Evolutionary conservation across 352 stramenopile species (phyloP), one percentile per base, ranked within the genome.

Genomic region (Phytophthora tentaculata): DNA sequence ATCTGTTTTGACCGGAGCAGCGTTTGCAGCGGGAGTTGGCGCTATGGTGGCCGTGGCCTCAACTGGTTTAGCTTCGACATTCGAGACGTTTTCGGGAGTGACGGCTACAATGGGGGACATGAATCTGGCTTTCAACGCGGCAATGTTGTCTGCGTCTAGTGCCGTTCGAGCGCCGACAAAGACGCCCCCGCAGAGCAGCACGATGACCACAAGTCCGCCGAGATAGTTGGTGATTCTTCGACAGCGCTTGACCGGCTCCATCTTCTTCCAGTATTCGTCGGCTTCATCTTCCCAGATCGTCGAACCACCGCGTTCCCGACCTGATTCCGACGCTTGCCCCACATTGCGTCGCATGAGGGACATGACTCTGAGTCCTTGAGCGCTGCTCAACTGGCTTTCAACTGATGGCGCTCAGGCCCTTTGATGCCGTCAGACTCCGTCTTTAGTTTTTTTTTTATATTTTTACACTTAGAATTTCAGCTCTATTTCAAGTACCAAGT

Each of bases 191-290:
- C 67, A 45, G 7, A 75, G 41, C 16, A 78, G 26, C 12, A 66
- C 49, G 2, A 79, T 35, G 1, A 79, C 22, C 4, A 81, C 39
- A 47, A 80, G 45, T 5, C 69, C 39, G 8, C 61, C 71, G 9
- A 82, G 54, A 49, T 71, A 75, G 54, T 62, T 60, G 37, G 65
- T 75, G 55, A 81, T 45, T 41, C 73, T 64, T n/a, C 74, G 74
- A 49, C 75, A 77, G 24, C 65, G 63, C 43, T 80, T 77, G 16
- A 69, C 62, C 8, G 84, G 79, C 60, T 91, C 84, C 82, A 92
- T 92, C 26, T 86, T 73, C 60, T 91, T 84, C 84, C 82, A 92
- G 71, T 89, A 91, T 26, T 89, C 74, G 39, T 89, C 64, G 4
- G 82, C 81, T 37, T 88, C 76, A 29, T 90, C 67, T 49, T 91